phyloP scores from a whole-genome alignment of 1,284 basidiomycete species.

The Caloboletus inedulis region DNA sequence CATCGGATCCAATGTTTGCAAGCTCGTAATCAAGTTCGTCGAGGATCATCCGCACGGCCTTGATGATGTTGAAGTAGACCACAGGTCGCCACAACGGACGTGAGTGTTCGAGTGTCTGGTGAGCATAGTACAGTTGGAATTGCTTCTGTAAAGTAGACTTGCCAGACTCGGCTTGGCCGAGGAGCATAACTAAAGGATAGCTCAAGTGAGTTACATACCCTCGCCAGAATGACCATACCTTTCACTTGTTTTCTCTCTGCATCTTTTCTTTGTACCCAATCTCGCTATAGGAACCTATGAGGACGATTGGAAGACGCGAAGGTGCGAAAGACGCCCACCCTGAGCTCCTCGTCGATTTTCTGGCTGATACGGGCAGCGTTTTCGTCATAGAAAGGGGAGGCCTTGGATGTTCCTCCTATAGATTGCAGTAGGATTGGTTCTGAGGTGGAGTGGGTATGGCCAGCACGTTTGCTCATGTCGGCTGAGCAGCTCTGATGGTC shows the following conservation, averaged over 20 bases:
- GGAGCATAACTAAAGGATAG: conserved; percentile 51
- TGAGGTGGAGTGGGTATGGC: conserved; percentile 31
- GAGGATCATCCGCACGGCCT: conserved; percentile 70
- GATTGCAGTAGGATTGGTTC: conserved; percentile 34
- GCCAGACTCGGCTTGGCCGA: conserved; percentile 78
- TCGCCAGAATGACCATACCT: conserved; percentile 42
- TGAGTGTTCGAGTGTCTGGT: conserved; percentile 63
- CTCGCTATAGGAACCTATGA: conserved; percentile 42
- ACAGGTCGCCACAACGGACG: conserved; percentile 73
- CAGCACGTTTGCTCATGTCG: conserved; percentile 28
- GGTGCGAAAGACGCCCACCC: conserved; percentile 39
- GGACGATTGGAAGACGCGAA: neutral
- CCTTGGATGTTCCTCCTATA: conserved; percentile 30
- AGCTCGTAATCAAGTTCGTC: conserved; percentile 68
- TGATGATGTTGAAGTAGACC: conserved; percentile 78
- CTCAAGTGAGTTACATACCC: conserved; percentile 5
- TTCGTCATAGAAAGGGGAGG: conserved; percentile 40
- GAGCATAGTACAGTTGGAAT: conserved; percentile 76
- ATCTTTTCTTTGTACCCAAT: conserved; percentile 50
- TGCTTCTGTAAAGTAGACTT: conserved; percentile 79
- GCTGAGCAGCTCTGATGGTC: conserved; percentile 14
- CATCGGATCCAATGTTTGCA: conserved; percentile 29
- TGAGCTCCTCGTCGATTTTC: conserved; percentile 69
- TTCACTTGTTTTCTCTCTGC: conserved; percentile 57
- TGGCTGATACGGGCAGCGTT: conserved; percentile 55